Percentiles rank a stretch among this genome's conserved stretches.
Conservation (phyloP, 371 early-diverging fungal genomes). For the Mortierella sp. region DNA sequence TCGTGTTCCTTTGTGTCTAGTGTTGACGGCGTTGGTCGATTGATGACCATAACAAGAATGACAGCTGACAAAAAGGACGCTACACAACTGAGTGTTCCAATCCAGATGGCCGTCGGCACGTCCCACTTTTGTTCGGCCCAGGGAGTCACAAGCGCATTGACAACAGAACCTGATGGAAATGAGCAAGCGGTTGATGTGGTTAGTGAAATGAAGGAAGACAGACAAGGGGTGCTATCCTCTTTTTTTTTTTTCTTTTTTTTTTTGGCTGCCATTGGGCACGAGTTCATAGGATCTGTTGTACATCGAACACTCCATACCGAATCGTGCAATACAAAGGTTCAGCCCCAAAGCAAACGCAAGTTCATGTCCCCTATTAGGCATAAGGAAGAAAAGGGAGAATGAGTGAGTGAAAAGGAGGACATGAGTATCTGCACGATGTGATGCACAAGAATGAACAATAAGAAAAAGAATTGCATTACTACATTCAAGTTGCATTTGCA, state of each 20-base stretch:
- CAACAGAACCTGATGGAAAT: constrained; percentile 62
- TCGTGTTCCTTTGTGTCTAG: constrained; percentile 14
- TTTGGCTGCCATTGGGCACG: background rate
- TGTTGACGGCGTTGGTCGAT: background rate
- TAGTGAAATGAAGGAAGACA: background rate
- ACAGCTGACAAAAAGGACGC: constrained; percentile 63
- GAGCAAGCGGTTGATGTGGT: background rate
- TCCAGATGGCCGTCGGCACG: constrained; percentile 67
- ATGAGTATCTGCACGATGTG: background rate
- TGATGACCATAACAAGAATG: constrained; percentile 58
- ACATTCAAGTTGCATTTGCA: background rate
- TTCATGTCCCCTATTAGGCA: constrained; percentile 62
- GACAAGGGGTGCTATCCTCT: background rate
- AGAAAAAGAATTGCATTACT: background rate
- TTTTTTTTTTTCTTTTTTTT: too few species aligned
- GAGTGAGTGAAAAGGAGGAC: background rate
- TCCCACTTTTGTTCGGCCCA: constrained; percentile 61
- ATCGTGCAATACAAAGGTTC: constrained; percentile 71
- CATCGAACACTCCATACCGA: constrained; percentile 56
- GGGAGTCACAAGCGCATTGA: constrained; percentile 70
- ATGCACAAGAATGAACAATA: background rate
- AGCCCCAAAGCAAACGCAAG: constrained; percentile 74
- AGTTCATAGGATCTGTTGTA: background rate
- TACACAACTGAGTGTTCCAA: constrained; percentile 65
- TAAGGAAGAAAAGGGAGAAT: background rate